A percentile compares a stretch with the other conserved stretches of the same genome.
These are phyloP conservation scores for Fistulifera solaris DNA, from an alignment of 108 stramenopile species.

Conservation along the genomic window DNA sequence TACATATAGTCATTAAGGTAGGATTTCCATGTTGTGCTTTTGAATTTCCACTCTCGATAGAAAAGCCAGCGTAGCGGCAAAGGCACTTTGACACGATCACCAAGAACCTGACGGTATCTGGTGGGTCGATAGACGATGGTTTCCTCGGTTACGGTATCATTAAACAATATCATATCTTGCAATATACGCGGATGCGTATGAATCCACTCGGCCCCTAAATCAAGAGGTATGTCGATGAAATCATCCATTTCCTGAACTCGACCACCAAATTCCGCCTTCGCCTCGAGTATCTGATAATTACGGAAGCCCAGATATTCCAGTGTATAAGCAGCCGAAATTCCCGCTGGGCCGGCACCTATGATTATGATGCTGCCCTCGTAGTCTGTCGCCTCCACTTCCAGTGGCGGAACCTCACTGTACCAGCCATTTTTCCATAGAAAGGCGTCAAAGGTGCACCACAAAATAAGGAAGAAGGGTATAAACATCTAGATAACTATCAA, in stretches of 20 bases:
- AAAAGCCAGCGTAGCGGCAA: not conserved
- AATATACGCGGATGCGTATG: not conserved
- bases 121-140: not conserved
- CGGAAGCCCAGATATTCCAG: constrained; percentile 9
- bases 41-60: constrained; percentile 6
- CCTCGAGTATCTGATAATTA: constrained; percentile 16
- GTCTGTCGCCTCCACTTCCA: too few species aligned
- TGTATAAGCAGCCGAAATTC: constrained; percentile 15
- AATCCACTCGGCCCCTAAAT: constrained; percentile 22
- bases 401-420: too few species aligned
- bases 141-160: not conserved
- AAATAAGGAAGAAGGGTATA: too few species aligned
- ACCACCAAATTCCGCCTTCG: constrained; percentile 10
- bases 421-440: too few species aligned
- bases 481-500: too few species aligned
- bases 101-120: not conserved
- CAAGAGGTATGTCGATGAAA: constrained; percentile 17
- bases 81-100: not conserved
- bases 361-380: constrained; percentile 1
- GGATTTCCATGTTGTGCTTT: constrained; percentile 10
- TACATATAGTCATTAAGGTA: constrained; percentile 3
- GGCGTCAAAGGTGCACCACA: too few species aligned
- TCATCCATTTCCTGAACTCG: constrained; percentile 9
- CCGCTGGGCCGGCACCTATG: constrained; percentile 27
- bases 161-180: too few species aligned